Evolutionary conservation across 768 basidiomycete species (phyloP).

Genomic region (Kwoniella dendrophila): DNA sequence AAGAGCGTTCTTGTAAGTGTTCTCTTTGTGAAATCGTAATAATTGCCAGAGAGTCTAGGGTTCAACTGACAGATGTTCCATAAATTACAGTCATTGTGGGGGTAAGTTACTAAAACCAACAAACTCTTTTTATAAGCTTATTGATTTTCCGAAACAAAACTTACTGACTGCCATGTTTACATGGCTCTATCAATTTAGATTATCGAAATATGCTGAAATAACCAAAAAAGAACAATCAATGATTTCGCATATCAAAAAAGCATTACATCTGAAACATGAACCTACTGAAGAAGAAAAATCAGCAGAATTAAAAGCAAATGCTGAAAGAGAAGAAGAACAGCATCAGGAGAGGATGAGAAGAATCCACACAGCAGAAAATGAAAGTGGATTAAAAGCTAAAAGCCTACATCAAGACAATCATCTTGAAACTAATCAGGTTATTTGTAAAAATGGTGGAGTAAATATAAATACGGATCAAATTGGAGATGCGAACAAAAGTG

Average conservation of each 20-base stretch:
- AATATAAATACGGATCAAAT: too few relatives aligned
- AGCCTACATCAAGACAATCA: too few relatives aligned
- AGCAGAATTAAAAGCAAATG: conserved; percentile 25
- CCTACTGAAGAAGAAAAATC: conserved; percentile 43
- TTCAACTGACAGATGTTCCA: too few relatives aligned
- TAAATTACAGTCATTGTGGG: conserved; percentile 25
- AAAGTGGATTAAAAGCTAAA: conserved; percentile 7
- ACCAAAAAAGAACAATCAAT: conserved; percentile 37
- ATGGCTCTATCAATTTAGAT: conserved; percentile 11
- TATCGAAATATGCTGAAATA: conserved; percentile 31
- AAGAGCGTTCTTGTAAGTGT: conserved; percentile 62
- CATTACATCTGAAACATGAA: conserved; percentile 35
- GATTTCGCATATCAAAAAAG: conserved; percentile 20
- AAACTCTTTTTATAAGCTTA: not conserved
- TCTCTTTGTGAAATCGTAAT: too few relatives aligned
- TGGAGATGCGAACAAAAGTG: conserved; percentile 4
- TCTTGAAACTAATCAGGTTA: too few relatives aligned
- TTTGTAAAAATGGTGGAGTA: too few relatives aligned
- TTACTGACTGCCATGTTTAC: not conserved
- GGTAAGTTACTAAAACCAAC: conserved; percentile 17
- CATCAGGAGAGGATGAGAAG: conserved; percentile 27
- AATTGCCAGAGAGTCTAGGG: not conserved
- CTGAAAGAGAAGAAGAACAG: conserved; percentile 26
- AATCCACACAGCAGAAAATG: conserved; percentile 19
- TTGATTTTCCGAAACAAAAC: not conserved